Conservation (phyloP, 2,329 filamentous ascomycete genomes). For the Fusarium sp. region DNA sequence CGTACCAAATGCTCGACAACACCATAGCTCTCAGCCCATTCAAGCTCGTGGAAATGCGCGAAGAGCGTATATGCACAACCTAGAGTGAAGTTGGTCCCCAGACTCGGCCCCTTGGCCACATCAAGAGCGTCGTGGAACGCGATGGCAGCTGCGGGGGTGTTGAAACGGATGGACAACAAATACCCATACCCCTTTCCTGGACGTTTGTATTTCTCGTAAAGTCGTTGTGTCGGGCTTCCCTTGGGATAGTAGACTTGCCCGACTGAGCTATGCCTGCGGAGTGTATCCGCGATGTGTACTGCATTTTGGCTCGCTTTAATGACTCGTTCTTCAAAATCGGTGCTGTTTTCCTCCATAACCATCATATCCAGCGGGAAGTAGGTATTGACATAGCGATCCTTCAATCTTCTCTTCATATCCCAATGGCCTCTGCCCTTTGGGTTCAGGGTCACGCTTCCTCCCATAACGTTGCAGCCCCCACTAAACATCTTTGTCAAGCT, state of each 20-base stretch:
- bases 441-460: slow-evolving; percentile 56
- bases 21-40: slow-evolving; percentile 52
- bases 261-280: slow-evolving; percentile 36
- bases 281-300: slow-evolving; percentile 40
- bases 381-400: slow-evolving; percentile 30
- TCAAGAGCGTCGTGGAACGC: slow-evolving; percentile 60
- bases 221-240: slow-evolving; percentile 48
- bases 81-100: slow-evolving; percentile 61
- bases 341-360: slow-evolving; percentile 52
- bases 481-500: slow-evolving; percentile 65
- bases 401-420: slow-evolving; percentile 40
- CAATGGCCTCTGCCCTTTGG: slow-evolving; percentile 50
- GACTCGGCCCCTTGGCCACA: slow-evolving; percentile 59
- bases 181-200: slow-evolving; percentile 59
- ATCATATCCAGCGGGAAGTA: slow-evolving; percentile 41
- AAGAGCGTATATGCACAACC: slow-evolving; percentile 53
- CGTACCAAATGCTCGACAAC: slow-evolving; percentile 53
- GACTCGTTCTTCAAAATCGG: slow-evolving; percentile 49
- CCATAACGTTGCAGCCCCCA: slow-evolving; percentile 64
- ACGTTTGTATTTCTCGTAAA: slow-evolving; percentile 45
- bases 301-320: slow-evolving; percentile 39
- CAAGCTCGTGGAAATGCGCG: slow-evolving; percentile 50
- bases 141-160: slow-evolving; percentile 45
- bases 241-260: slow-evolving; percentile 54
- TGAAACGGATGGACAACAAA: slow-evolving; percentile 60